Conservation (phyloP, 768 basidiomycete species). For the Macrolepiota albuminosa region DNA sequence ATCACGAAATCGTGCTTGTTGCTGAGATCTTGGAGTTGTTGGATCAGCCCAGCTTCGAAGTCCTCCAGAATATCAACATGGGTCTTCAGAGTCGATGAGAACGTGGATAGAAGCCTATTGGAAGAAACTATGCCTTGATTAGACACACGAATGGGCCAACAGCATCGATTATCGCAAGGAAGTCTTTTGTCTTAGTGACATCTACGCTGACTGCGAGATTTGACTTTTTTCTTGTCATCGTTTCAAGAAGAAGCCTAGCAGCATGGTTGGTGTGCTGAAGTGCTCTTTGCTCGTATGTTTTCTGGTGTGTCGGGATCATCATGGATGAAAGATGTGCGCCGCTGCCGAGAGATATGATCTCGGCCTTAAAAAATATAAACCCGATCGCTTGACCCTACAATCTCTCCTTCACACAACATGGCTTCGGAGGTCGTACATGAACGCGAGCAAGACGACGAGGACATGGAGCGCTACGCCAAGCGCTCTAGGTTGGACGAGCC, state of each 20-base stretch:
- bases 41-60: slow-evolving; percentile 70
- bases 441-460: slow-evolving; percentile 47
- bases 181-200: slow-evolving; percentile 73
- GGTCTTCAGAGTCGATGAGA: slow-evolving; percentile 55
- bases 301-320: slow-evolving; percentile 32
- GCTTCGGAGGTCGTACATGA: slow-evolving; percentile 36
- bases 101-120: slow-evolving; percentile 15
- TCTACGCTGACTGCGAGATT: slow-evolving; percentile 97
- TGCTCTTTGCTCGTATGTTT: slow-evolving; percentile 62
- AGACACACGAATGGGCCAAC: slow-evolving; percentile 91
- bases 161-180: slow-evolving; percentile 80
- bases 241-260: slow-evolving; percentile 71
- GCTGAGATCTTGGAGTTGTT: slow-evolving; percentile 65
- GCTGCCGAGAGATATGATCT: slow-evolving; percentile 11
- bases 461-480: slow-evolving; percentile 40
- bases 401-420: slow-evolving; percentile 19
- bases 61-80: slow-evolving; percentile 96
- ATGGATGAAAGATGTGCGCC: neutral
- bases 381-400: slow-evolving; percentile 6
- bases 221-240: slow-evolving; percentile 81
- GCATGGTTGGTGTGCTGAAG: slow-evolving; percentile 63
- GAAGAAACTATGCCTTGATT: slow-evolving; percentile 67
- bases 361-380: slow-evolving; percentile 9
- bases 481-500: slow-evolving; percentile 34
- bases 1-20: slow-evolving; percentile 88